Percentiles rank a stretch among this genome's conserved stretches.
phyloP scores from a whole-genome alignment of 225 moss, liverwort and hornwort genomes.

The Polytrichum formosum region DNA sequence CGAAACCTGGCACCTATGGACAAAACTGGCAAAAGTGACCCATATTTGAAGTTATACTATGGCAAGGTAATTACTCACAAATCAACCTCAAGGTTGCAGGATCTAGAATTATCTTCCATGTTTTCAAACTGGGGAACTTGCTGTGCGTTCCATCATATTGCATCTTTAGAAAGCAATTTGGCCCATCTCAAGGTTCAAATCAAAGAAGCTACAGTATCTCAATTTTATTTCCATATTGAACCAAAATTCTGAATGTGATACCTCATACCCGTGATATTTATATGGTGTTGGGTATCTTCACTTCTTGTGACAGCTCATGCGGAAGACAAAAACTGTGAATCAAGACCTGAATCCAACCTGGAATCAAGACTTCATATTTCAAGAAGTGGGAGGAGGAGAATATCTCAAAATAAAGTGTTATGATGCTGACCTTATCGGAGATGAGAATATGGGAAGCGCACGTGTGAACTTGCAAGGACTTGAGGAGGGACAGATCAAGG shows the following conservation, averaged over 20 bases:
- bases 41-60: conserved; percentile 90
- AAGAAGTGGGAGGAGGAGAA: conserved; percentile 89
- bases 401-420: conserved; percentile 96
- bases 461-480: conserved; percentile 96
- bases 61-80: conserved; percentile 65
- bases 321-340: conserved; percentile 92
- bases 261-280: too few relatives aligned
- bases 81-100: neutral
- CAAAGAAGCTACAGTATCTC: too few relatives aligned
- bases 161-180: too few relatives aligned
- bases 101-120: too few relatives aligned
- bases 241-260: too few relatives aligned
- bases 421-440: conserved; percentile 93
- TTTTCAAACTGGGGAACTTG: too few relatives aligned
- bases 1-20: conserved; percentile 97
- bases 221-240: too few relatives aligned
- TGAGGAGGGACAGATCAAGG: conserved; percentile 65
- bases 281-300: neutral
- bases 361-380: conserved; percentile 83
- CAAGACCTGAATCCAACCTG: conserved; percentile 93
- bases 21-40: conserved; percentile 98
- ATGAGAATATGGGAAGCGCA: conserved; percentile 95
- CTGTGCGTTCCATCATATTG: too few relatives aligned
- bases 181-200: too few relatives aligned
- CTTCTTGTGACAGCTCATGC: conserved; percentile 57